Base-by-base conservation (phyloP, 176 grass and related monocot species). In the Oryza glaberrima region DNA sequence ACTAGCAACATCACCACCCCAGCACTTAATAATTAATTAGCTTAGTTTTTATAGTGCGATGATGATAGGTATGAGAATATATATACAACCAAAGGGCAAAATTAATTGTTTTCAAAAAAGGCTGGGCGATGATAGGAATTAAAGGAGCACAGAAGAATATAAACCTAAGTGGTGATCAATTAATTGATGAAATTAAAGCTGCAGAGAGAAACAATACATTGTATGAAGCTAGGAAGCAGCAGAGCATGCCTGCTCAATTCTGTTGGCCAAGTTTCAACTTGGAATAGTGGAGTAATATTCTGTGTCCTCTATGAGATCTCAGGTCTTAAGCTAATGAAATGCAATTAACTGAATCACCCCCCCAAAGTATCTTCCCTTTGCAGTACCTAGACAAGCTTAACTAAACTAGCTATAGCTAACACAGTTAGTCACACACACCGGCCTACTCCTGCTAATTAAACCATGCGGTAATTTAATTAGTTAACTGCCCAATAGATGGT, bases 251-350 rank as follows among this genome's bases (percentile, higher is more conserved):
- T 60, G 17, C 60, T 34, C 70, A 75, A 75, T 68, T 86, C 6
- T 87, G 45, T 75, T 67, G 69, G 44, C 78, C n/a, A 15, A 73
- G 22, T 81, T 80, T 86, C 58, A 86, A 41, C 77, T 86, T 68
- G 54, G 61, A 85, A 74, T 70, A 72, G 44, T 67, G 34, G 60
- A 17, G 41, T 41, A 28, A 81, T 81, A 81, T 75, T 73, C 28
- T 41, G 1, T 68, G 4, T n/a, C 16, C 9, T 15, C 17, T 60
- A 12, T 14, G 6, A 60, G 16, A n/a, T n/a, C 48, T 35, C 28
- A 54, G 54, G 19, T 38, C 8, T 36, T 16, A 4, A 44, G 20
- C 10, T 73, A 38, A n/a, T 44, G 6, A 64, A 65, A 83, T 49
- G 44, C 6, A 82, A 76, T 36, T 69, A 60, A 60, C 54, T 60